Percentiles rank a stretch among this genome's conserved stretches.
These are phyloP conservation scores for Talinum fruticosum DNA, from an alignment of 148 eudicot species.

Conservation along the genomic window DNA sequence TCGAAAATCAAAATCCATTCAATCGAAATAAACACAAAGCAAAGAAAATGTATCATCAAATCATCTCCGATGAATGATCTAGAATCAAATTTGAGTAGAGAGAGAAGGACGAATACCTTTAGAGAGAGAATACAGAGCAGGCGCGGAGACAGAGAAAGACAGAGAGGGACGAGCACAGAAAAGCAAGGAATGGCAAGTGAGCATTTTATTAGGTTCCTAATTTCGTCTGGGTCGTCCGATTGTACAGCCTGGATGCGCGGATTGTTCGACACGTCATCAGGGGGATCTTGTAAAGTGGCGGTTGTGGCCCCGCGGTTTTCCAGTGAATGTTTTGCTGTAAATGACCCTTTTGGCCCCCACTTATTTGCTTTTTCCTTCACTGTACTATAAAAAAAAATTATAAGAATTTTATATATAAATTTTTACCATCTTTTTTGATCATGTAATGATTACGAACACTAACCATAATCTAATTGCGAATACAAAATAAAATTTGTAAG, in stretches of 20 bases:
- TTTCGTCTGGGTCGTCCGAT: conserved; percentile 37
- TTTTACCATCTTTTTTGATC: too few species aligned
- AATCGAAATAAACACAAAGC: not conserved
- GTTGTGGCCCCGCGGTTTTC: conserved; percentile 30
- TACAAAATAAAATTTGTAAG: too few species aligned
- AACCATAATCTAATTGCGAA: too few species aligned
- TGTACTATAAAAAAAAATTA: too few species aligned
- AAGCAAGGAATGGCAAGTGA: not conserved
- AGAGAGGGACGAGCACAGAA: not conserved
- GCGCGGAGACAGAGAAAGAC: not conserved
- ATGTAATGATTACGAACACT: too few species aligned
- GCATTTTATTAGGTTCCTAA: conserved; percentile 16
- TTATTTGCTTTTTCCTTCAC: not conserved
- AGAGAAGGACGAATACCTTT: not conserved
- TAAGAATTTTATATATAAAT: too few species aligned
- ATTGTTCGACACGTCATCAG: conserved; percentile 28
- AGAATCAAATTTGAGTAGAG: too few species aligned
- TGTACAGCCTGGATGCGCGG: conserved; percentile 36
- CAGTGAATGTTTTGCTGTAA: conserved; percentile 24
- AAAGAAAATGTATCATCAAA: not conserved
- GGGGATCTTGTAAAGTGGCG: not conserved
- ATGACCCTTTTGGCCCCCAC: conserved; percentile 17
- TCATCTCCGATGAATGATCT: too few species aligned
- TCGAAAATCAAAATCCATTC: not conserved
- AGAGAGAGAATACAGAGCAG: not conserved